These are phyloP conservation scores for Scheffersomyces segobiensis DNA, from an alignment of 1,139 yeast genomes.

Conservation along the genomic window DNA sequence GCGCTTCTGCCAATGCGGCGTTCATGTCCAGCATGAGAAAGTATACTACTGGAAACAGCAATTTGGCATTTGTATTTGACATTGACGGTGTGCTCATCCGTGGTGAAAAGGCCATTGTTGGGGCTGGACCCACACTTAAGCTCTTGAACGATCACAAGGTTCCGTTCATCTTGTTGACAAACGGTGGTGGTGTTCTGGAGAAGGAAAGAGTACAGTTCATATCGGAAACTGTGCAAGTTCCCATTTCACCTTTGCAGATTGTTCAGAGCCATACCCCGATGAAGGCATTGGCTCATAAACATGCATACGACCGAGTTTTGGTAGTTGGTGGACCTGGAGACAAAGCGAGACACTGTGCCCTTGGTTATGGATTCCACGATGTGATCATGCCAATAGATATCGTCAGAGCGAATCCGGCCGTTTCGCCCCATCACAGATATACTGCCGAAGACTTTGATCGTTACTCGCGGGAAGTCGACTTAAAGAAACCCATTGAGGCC, in stretches of 20 bases:
- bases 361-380: constrained; percentile 74
- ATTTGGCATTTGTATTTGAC: constrained; percentile 43
- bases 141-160: constrained; percentile 55
- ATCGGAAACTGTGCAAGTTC: constrained; percentile 48
- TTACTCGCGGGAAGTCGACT: constrained; percentile 40
- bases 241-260: constrained; percentile 62
- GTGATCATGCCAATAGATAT: constrained; percentile 80
- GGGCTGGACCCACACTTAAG: constrained; percentile 65
- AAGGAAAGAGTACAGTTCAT: constrained; percentile 57
- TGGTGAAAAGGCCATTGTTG: constrained; percentile 68
- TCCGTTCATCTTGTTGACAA: constrained; percentile 84
- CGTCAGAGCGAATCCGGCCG: constrained; percentile 52
- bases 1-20: background rate
- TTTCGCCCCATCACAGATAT: constrained; percentile 74
- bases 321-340: constrained; percentile 86
- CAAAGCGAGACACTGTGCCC: constrained; percentile 68
- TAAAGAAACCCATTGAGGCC: constrained; percentile 62
- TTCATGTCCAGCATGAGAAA: background rate
- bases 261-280: constrained; percentile 94
- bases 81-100: constrained; percentile 93
- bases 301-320: constrained; percentile 58
- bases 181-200: constrained; percentile 90
- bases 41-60: background rate
- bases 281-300: constrained; percentile 51
- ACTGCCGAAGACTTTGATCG: constrained; percentile 45